Base-by-base conservation (phyloP, 129 eudicot species). In the Pulicaria dysenterica region DNA sequence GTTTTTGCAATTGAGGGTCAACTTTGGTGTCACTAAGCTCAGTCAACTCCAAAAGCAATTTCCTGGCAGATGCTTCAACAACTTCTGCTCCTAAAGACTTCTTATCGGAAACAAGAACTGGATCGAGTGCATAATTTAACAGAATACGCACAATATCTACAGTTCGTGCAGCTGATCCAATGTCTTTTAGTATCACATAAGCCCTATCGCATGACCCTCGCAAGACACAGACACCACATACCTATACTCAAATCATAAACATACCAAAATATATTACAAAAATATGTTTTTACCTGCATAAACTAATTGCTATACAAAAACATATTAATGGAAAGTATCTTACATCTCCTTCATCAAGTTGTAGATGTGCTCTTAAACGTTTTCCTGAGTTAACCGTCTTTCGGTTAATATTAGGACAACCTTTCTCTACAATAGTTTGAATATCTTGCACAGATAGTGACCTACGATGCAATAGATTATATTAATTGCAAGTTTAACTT, bases 121-220 rank as follows among this genome's bases (percentile, higher is more conserved):
- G 91, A 64, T 95, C 97, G n/a, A 95, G 83, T 66, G 97, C 99
- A 83, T 83, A 88, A 47, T 73, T 56, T 45, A 90, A 62, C 73
- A 95, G 75, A 65, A 95, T 80, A 13, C 97, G 89, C 76, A 90
- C 84, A 70, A 95, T 69, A 81, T 95, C 99, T 14, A 95, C 87
- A 47, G 97, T 95, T 2, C 96, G 75, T 34, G 93, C 93, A 56
- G 67, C 82, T 6, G 80, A 83, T 83, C 88, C 99, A 58, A 81
- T 15, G 37, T 88, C 97, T 47, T 75, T 77, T 42, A 82, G 83
- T 61, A 77, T 72, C 65, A 84, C 74, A 78, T 86, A 84, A 13
- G 99, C 93, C 82, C 89, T 87, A 75, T 95, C 97, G 68, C 99
- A 95, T 42, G 99, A 90, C 61, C 84, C 91, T 67, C 91, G 88